phyloP scores from a whole-genome alignment of 2,329 filamentous ascomycete genomes.

The Uncinocarpus reesii region DNA sequence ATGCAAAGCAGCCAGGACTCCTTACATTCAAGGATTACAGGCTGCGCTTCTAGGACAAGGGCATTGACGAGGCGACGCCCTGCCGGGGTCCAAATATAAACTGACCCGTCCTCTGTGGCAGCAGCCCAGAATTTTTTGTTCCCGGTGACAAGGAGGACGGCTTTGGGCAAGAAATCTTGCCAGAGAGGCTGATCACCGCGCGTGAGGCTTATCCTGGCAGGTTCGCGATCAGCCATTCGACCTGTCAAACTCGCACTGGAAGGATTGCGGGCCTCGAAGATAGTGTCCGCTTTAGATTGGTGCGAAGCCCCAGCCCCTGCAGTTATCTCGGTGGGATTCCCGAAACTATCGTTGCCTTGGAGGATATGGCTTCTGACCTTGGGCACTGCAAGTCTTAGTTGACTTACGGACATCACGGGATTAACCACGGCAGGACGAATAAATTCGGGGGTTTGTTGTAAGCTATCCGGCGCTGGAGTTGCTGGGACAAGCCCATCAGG shows the following conservation, averaged over 20 bases:
- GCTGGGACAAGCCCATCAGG: constrained; percentile 69
- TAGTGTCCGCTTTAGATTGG: constrained; percentile 55
- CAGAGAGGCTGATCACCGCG: constrained; percentile 73
- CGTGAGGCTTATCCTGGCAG: constrained; percentile 69
- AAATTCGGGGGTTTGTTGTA: constrained; percentile 66
- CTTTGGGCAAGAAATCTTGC: constrained; percentile 84
- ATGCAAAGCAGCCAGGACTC: constrained; percentile 85
- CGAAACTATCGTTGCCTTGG: constrained; percentile 57
- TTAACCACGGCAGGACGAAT: constrained; percentile 80
- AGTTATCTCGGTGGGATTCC: constrained; percentile 36
- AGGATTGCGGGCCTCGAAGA: constrained; percentile 84
- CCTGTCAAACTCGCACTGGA: constrained; percentile 49
- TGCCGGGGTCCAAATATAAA: constrained; percentile 87
- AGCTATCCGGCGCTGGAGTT: constrained; percentile 45
- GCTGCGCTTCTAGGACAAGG: constrained; percentile 79
- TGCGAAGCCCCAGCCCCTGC: constrained; percentile 29
- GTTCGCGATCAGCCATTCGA: constrained; percentile 59
- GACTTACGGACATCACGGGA: constrained; percentile 68
- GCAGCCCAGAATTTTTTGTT: constrained; percentile 87
- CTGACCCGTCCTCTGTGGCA: constrained; percentile 80
- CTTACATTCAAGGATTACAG: constrained; percentile 84
- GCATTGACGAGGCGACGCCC: constrained; percentile 77
- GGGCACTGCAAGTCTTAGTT: constrained; percentile 77
- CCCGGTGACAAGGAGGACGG: constrained; percentile 81
- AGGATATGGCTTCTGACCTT: constrained; percentile 75